Conservation (phyloP, 257 asterid species). For the Agastache rugosa region DNA sequence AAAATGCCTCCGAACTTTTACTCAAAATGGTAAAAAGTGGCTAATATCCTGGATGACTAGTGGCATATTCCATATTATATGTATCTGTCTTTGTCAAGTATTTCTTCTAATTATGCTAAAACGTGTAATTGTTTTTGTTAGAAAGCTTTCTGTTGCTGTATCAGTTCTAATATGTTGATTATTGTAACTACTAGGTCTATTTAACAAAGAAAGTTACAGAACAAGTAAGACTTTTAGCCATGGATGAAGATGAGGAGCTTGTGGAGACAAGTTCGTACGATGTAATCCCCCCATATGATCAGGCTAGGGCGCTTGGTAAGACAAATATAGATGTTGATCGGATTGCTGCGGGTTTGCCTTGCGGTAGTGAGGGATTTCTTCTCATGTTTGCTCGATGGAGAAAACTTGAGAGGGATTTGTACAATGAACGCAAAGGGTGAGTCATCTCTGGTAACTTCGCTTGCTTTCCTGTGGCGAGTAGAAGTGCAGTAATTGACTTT, state of each 20-base stretch:
- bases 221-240: conserved; percentile 85
- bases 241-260: conserved; percentile 92
- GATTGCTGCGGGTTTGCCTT: conserved; percentile 97
- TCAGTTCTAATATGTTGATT: not conserved
- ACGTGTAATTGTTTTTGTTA: not conserved
- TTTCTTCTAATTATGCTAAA: not conserved
- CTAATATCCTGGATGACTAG: conserved; percentile 22
- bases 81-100: no score
- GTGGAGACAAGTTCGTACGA: conserved; percentile 76
- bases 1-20: conserved; percentile 80
- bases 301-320: conserved; percentile 99
- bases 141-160: not conserved
- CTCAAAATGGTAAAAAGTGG: conserved; percentile 64
- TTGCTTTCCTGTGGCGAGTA: conserved; percentile 29
- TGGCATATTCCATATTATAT: conserved; percentile 11
- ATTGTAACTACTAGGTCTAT: conserved; percentile 56
- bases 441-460: conserved; percentile 30
- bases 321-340: conserved; percentile 97
- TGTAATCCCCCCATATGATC: conserved; percentile 91
- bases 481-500: not conserved
- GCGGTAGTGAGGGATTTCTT: conserved; percentile 99
- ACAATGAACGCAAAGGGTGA: conserved; percentile 91
- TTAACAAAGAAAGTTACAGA: conserved; percentile 92
- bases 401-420: conserved; percentile 94
- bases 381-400: conserved; percentile 99